phyloP scores from a whole-genome alignment of 1,139 yeast genomes.

The Candida dubliniensis region DNA sequence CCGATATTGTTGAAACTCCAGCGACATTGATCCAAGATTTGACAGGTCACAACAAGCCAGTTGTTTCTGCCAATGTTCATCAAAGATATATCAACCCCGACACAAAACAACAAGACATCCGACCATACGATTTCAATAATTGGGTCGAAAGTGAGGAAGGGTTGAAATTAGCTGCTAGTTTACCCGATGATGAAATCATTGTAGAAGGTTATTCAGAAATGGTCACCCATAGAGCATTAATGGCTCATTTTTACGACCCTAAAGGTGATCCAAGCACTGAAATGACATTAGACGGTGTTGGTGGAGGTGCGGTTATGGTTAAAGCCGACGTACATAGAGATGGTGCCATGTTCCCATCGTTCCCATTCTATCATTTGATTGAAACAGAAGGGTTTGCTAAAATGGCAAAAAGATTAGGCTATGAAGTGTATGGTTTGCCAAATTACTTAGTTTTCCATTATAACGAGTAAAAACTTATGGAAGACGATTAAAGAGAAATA shows the following conservation, averaged over 20 bases:
- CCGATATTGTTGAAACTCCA: conserved; percentile 91
- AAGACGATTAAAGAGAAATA: neutral
- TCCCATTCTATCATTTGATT: conserved; percentile 93
- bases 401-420: conserved; percentile 94
- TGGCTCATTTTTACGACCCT: conserved; percentile 83
- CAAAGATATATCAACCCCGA: conserved; percentile 72
- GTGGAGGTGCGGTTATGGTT: conserved; percentile 93
- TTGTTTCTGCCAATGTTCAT: conserved; percentile 88
- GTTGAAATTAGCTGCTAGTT: conserved; percentile 61
- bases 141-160: conserved; percentile 96
- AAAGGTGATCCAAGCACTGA: conserved; percentile 59
- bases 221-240: conserved; percentile 92
- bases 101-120: conserved; percentile 54
- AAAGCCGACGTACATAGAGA: conserved; percentile 98
- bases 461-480: conserved; percentile 48
- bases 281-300: conserved; percentile 93
- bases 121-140: conserved; percentile 94
- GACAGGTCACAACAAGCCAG: conserved; percentile 82
- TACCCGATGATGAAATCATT: conserved; percentile 86
- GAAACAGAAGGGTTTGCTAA: conserved; percentile 98
- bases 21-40: conserved; percentile 78
- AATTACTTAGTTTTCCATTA: conserved; percentile 88
- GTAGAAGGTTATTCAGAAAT: conserved; percentile 91
- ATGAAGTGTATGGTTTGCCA: conserved; percentile 89
- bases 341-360: conserved; percentile 99